Evolutionary conservation across 1,139 yeast species (phyloP), one percentile per base, ranked within the genome.

Genomic region (Nakaseomyces delphensis): DNA sequence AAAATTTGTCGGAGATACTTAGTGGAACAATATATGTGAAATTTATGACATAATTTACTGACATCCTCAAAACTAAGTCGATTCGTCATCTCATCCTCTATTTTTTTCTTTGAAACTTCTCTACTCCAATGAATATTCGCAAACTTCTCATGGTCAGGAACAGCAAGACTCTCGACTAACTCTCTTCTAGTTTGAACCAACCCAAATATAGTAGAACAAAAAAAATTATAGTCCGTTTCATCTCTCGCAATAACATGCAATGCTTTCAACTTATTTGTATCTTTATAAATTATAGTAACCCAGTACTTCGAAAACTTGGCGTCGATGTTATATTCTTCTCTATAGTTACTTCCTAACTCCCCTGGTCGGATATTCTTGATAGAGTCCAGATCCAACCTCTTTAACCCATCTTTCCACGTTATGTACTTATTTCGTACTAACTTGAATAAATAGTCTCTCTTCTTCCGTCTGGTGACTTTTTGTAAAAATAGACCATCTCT

Each of bases 291-390:
- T 25, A 91, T 74, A 0, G 95, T 80, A 1, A 85, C 71, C 98
- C 98, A 91, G 15, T 76, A 67, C 11, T 69, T 66, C 39, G 78
- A 77, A 42, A 73, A 74, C 40, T 82, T 87, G 38, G 76, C 67
- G 1, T 89, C 74, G 1, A 87, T 73, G 38, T 81, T 80, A 49
- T 84, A 73, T 59, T 85, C 95, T 55, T 89, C 96, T 46, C 95
- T 68, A 56, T 86, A 89, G 49, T 83, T 83, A 21, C 74, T 70
- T 1, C 96, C 96, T 51, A 82, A 83, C 11, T 70, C 72, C 9
- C 80, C 86, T 9, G 73, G 68, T 43, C 87, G 66, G 1, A 86
- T 72, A 44, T 77, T 80, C 50, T 77, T 77, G 35, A 91, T 82
- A 43, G 77, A 77, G 57, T 84, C 95, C 13, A 86, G 67, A n/a